A percentile compares a stretch with the other conserved stretches of the same genome.
Evolutionary conservation across 2,329 filamentous ascomycete genomes (phyloP).

Genomic region (Escovopsis weberi): DNA sequence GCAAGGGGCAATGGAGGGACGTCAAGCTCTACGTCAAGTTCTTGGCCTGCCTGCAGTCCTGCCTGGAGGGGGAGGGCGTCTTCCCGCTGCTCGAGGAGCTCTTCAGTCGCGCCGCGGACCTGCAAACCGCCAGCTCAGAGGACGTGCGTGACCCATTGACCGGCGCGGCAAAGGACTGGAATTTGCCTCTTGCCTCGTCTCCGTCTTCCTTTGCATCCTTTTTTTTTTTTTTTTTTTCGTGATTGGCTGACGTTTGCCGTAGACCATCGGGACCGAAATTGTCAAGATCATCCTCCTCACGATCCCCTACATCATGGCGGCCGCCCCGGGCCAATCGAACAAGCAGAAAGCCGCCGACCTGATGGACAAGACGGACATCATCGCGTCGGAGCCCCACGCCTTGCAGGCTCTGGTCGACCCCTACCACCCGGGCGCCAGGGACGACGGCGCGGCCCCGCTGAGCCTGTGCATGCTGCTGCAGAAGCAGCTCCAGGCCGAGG

Average conservation of each 20-base stretch:
- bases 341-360: slow-evolving; percentile 62
- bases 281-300: slow-evolving; percentile 95
- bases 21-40: slow-evolving; percentile 87
- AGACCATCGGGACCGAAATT: slow-evolving; percentile 66
- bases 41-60: slow-evolving; percentile 67
- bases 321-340: slow-evolving; percentile 48
- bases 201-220: not conserved
- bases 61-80: slow-evolving; percentile 71
- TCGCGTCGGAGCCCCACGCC: slow-evolving; percentile 74
- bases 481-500: slow-evolving; percentile 69
- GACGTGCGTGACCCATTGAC: slow-evolving; percentile 47
- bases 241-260: slow-evolving; percentile 3
- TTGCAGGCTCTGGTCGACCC: slow-evolving; percentile 79
- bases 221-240: not conserved
- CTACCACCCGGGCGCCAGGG: slow-evolving; percentile 51
- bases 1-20: slow-evolving; percentile 68
- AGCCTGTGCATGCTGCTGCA: slow-evolving; percentile 74
- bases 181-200: not conserved
- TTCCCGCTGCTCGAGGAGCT: slow-evolving; percentile 77
- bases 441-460: slow-evolving; percentile 45
- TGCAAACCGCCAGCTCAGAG: slow-evolving; percentile 85
- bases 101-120: slow-evolving; percentile 79
- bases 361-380: slow-evolving; percentile 88
- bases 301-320: slow-evolving; percentile 76
- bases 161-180: not conserved